A percentile compares a stretch with the other conserved stretches of the same genome.
Evolutionary conservation across 108 stramenopile species (phyloP).

Genomic region (Pelagomonas calceolata): DNA sequence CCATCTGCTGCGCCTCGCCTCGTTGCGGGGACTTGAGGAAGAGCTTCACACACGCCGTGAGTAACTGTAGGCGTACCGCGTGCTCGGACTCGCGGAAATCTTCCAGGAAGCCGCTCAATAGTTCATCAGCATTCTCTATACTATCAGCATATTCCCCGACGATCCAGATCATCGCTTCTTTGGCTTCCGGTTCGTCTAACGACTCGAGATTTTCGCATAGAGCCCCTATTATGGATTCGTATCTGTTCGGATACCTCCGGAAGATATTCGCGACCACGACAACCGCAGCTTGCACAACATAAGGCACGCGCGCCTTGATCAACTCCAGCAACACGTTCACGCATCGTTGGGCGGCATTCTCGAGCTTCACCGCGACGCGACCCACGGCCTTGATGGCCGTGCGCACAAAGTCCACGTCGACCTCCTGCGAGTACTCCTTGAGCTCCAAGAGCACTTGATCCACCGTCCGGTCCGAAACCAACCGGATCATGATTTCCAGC

Average conservation of each 20-base stretch:
- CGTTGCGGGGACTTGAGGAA: constrained; percentile 80
- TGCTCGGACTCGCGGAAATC: constrained; percentile 89
- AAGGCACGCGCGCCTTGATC: constrained; percentile 97
- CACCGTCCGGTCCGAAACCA: constrained; percentile 87
- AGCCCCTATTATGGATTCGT: constrained; percentile 93
- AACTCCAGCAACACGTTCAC: constrained; percentile 94
- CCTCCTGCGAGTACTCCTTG: constrained; percentile 96
- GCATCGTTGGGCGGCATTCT: constrained; percentile 93
- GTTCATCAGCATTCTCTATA: constrained; percentile 97
- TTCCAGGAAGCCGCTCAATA: constrained; percentile 91
- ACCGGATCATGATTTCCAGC: constrained; percentile 96
- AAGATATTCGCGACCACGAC: constrained; percentile 99
- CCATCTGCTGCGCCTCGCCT: constrained; percentile 94
- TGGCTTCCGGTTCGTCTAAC: constrained; percentile 96
- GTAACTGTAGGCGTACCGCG: constrained; percentile 88
- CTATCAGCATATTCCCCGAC: constrained; percentile 99
- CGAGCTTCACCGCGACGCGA: constrained; percentile 93
- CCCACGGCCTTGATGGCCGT: constrained; percentile 95
- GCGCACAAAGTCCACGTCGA: constrained; percentile 97
- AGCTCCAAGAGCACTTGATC: constrained; percentile 94
- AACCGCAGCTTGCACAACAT: constrained; percentile 96
- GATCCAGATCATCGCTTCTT: constrained; percentile 98
- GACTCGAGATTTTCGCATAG: constrained; percentile 97
- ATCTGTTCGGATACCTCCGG: constrained; percentile 97
- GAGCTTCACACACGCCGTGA: constrained; percentile 98